These are phyloP conservation scores for Kodamaea neixiangensis DNA, from an alignment of 805 yeast genomes.

Conservation along the genomic window DNA sequence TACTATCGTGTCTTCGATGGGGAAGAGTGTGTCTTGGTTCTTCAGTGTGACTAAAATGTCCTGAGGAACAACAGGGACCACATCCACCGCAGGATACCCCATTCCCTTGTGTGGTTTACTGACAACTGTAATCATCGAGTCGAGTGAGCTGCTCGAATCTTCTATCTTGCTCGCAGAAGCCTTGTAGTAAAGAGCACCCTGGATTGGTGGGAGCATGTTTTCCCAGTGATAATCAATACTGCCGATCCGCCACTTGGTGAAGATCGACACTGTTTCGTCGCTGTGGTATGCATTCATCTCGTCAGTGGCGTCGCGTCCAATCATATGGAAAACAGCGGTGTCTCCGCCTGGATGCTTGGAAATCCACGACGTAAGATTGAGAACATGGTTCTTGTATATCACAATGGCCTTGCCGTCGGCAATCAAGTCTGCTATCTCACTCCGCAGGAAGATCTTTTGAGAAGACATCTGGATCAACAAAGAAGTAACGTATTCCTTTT, in stretches of 20 bases:
- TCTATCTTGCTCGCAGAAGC: constrained; percentile 8
- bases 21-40: constrained; percentile 36
- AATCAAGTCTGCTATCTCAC: constrained; percentile 56
- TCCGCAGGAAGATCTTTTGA: constrained; percentile 20
- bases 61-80: constrained; percentile 54
- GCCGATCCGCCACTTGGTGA: constrained; percentile 67
- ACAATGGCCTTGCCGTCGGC: constrained; percentile 70
- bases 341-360: constrained; percentile 86
- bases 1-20: constrained; percentile 36
- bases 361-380: constrained; percentile 72
- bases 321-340: constrained; percentile 77
- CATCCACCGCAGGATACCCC: constrained; percentile 46
- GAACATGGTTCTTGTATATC: constrained; percentile 59
- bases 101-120: constrained; percentile 16
- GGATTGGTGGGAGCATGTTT: constrained; percentile 83
- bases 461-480: not conserved
- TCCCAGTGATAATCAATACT: constrained; percentile 64
- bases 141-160: constrained; percentile 12
- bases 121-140: constrained; percentile 15
- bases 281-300: constrained; percentile 86
- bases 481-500: not conserved
- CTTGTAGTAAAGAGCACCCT: constrained; percentile 57
- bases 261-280: constrained; percentile 52
- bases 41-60: constrained; percentile 42
- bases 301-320: constrained; percentile 88